Evolutionary conservation across 2,329 filamentous ascomycete genomes (phyloP).

Genomic region (Cordyceps javanica): DNA sequence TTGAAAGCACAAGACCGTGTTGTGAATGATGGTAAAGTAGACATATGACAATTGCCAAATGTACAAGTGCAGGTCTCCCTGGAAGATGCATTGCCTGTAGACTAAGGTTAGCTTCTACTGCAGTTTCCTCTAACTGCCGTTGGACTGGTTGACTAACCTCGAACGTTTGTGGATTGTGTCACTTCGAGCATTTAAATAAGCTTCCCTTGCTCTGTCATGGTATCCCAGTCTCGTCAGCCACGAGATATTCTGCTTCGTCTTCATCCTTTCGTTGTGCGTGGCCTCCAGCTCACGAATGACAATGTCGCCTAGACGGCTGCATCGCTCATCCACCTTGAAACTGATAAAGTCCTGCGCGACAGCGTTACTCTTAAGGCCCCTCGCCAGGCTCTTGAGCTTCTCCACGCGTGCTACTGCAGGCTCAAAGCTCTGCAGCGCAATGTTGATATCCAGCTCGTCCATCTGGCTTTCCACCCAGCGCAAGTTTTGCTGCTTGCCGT

Average conservation of each 20-base stretch:
- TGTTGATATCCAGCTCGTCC: slow-evolving; percentile 92
- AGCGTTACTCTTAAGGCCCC: slow-evolving; percentile 74
- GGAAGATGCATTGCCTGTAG: slow-evolving; percentile 82
- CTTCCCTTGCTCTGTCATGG: slow-evolving; percentile 81
- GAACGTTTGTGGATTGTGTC: slow-evolving; percentile 74
- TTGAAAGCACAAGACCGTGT: slow-evolving; percentile 87
- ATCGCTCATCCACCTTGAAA: slow-evolving; percentile 83
- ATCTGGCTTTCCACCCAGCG: slow-evolving; percentile 94
- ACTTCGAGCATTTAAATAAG: slow-evolving; percentile 74
- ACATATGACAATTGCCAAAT: slow-evolving; percentile 94
- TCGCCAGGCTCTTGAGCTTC: slow-evolving; percentile 72
- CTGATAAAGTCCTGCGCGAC: slow-evolving; percentile 89
- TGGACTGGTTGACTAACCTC: slow-evolving; percentile 50
- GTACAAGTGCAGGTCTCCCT: slow-evolving; percentile 86
- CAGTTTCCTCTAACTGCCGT: not conserved
- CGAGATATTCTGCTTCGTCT: slow-evolving; percentile 72
- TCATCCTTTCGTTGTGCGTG: slow-evolving; percentile 67
- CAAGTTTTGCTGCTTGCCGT: slow-evolving; percentile 92
- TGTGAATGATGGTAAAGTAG: slow-evolving; percentile 90
- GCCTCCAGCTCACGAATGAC: slow-evolving; percentile 72
- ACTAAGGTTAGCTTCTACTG: not conserved
- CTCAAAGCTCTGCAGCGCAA: slow-evolving; percentile 85
- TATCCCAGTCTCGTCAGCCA: slow-evolving; percentile 86
- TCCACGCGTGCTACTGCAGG: slow-evolving; percentile 78
- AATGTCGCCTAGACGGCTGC: slow-evolving; percentile 67